Evolutionary conservation across 805 yeast species (phyloP).

Genomic region (Lipomyces orientalis): DNA sequence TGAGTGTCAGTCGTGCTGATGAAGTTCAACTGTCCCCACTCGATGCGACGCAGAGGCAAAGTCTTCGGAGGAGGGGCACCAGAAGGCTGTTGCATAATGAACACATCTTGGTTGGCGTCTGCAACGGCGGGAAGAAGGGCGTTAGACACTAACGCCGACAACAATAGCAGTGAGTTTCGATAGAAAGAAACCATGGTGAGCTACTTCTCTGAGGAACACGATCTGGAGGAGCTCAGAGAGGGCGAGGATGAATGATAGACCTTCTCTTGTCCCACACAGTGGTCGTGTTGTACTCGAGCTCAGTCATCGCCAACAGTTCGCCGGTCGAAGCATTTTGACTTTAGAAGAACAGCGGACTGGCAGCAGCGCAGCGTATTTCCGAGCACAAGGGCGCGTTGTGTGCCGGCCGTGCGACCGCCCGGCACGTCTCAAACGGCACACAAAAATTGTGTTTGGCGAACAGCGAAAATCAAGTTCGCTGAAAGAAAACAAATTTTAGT

Average conservation of each 20-base stretch:
- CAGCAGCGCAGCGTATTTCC: background rate
- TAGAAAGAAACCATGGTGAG: background rate
- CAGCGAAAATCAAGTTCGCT: too few relatives aligned
- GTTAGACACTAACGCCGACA: constrained; percentile 3
- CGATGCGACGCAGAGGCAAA: constrained; percentile 57
- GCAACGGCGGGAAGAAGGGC: constrained; percentile 7
- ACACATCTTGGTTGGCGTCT: constrained; percentile 13
- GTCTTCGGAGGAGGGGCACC: constrained; percentile 47
- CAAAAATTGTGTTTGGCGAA: too few relatives aligned
- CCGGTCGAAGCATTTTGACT: background rate
- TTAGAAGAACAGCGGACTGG: background rate
- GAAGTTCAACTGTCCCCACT: constrained; percentile 78
- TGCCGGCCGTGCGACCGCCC: too few relatives aligned
- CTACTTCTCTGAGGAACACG: background rate
- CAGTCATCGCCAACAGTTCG: background rate
- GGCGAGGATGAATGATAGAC: background rate
- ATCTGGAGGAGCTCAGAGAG: background rate
- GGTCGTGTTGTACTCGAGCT: background rate
- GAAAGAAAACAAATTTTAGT: too few relatives aligned
- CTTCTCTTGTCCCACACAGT: background rate
- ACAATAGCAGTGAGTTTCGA: background rate
- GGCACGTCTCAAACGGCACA: too few relatives aligned
- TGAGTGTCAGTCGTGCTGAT: constrained; percentile 97
- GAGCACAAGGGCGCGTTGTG: background rate
- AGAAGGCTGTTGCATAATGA: constrained; percentile 43